Percentiles rank a stretch among this genome's conserved stretches.
Conservation (phyloP, 2,329 filamentous ascomycete species). For the Ophiostoma pallidulum region DNA sequence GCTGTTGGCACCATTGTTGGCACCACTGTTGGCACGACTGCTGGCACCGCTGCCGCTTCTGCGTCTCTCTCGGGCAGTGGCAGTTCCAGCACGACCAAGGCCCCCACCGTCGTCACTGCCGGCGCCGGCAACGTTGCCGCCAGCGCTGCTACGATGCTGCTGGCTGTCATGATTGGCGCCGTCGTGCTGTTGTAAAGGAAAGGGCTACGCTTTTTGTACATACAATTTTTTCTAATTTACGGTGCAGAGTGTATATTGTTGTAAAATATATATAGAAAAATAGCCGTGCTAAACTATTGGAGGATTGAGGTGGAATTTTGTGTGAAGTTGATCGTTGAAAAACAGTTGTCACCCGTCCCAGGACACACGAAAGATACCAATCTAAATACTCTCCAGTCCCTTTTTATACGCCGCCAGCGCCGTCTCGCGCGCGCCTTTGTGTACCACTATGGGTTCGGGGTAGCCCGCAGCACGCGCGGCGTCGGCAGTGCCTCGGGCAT, state of each 20-base stretch:
- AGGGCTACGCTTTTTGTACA: too few relatives aligned
- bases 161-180: slow-evolving; percentile 3
- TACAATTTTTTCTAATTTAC: neutral
- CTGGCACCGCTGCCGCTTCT: too few relatives aligned
- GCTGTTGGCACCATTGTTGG: neutral
- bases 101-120: slow-evolving; percentile 5
- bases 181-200: slow-evolving; percentile 5
- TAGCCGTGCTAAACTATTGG: too few relatives aligned
- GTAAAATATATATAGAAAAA: too few relatives aligned
- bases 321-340: too few relatives aligned
- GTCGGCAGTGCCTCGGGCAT: slow-evolving; percentile 50
- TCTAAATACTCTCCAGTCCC: slow-evolving; percentile 15
- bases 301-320: too few relatives aligned
- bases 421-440: slow-evolving; percentile 57
- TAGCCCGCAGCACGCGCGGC: slow-evolving; percentile 60
- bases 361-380: neutral
- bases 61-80: too few relatives aligned
- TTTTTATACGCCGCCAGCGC: slow-evolving; percentile 24
- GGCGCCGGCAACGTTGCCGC: slow-evolving; percentile 2
- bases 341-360: too few relatives aligned
- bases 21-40: neutral
- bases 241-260: too few relatives aligned
- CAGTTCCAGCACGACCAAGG: neutral
- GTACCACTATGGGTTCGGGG: slow-evolving; percentile 64
- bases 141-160: neutral